Evolutionary conservation across 2,329 filamentous ascomycete genomes (phyloP), one percentile per base, ranked within the genome.

Genomic region (Cladorrhinum sp.): DNA sequence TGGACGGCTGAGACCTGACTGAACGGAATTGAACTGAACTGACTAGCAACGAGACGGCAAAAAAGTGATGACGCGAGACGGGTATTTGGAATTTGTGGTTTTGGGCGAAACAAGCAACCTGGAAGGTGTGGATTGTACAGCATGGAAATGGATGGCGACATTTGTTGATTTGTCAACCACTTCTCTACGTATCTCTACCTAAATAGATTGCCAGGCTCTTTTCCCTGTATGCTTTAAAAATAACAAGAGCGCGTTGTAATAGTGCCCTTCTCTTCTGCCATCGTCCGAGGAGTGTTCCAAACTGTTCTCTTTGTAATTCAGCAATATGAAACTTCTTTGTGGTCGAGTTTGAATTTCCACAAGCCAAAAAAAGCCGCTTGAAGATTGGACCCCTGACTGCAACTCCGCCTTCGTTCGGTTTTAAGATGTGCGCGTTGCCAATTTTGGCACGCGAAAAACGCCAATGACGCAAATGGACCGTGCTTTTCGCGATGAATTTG

Each of bases 391-490:
- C 33, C 33, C 33, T 36, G 33, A 9, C 33, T 28, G 26, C 8
- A 16, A 36, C 33, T 36, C 33, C 26, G 26, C 26, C n/a, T 28
- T 9, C 33, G 33, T 10, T 36, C 36, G 42, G 51, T 60, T 58
- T n/a, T 56, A 52, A 59, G 55, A 63, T 64, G 33, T 36, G 51
- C 49, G 30, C 30, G 48, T 57, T 65, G 30, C 53, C 55, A 14
- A 2, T 24, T 59, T 55, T 14, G 55, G 42, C 23, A 56, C 18
- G 16, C 12, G 39, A 36, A 48, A 48, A 52, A 28, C 26, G 46
- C 46, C 60, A 55, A 66, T 66, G 65, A 66, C 65, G 65, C 63
- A 66, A 58, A 20, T 62, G 60, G 58, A 24, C 60, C 20, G 55
- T 66, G 62, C 54, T 4, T 4, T 10, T 8, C 23, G 5, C n/a